phyloP scores from a whole-genome alignment of 2,329 filamentous ascomycete species.

The Claviceps arundinis region DNA sequence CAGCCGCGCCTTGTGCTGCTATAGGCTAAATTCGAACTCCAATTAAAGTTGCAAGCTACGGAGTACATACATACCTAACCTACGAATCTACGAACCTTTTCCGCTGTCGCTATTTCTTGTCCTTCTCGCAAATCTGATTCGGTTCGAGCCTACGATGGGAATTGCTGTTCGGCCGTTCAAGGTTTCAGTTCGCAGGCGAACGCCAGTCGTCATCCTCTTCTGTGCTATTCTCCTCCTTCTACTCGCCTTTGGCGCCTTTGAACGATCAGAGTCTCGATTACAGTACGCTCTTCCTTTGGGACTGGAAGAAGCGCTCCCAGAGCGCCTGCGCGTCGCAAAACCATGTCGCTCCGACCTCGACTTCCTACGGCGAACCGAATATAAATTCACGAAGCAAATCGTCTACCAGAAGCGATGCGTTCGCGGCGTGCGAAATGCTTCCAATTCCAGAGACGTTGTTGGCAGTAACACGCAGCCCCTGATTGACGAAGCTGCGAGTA shows the following conservation, averaged over 20 bases:
- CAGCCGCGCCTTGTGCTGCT: background rate
- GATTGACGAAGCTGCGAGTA: slow-evolving; percentile 15
- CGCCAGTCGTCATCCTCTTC: background rate
- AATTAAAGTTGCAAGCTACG: no score
- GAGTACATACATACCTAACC: no score
- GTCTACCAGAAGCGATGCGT: slow-evolving; percentile 32
- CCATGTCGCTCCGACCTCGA: slow-evolving; percentile 16
- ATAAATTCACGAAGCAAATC: slow-evolving; percentile 27
- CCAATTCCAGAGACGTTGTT: slow-evolving; percentile 24
- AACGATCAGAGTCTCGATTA: slow-evolving; percentile 6
- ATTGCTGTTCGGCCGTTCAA: slow-evolving; percentile 5
- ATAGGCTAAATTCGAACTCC: background rate
- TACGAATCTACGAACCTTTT: background rate
- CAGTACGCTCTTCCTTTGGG: slow-evolving; percentile 10
- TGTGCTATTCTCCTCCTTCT: background rate
- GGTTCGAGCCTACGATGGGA: slow-evolving; percentile 2
- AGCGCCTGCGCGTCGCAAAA: slow-evolving; percentile 6
- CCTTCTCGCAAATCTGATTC: background rate
- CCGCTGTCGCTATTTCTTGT: background rate
- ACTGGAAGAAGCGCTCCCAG: slow-evolving; percentile 11
- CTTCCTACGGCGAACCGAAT: slow-evolving; percentile 16
- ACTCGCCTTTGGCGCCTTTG: slow-evolving; percentile 3
- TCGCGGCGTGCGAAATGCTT: slow-evolving; percentile 20
- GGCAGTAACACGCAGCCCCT: slow-evolving; percentile 24
- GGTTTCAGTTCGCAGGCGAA: slow-evolving; percentile 2